Percentiles rank a stretch among this genome's conserved stretches.
These are phyloP conservation scores for Septoria linicola DNA, from an alignment of 2,329 filamentous ascomycete species.

Conservation along the genomic window DNA sequence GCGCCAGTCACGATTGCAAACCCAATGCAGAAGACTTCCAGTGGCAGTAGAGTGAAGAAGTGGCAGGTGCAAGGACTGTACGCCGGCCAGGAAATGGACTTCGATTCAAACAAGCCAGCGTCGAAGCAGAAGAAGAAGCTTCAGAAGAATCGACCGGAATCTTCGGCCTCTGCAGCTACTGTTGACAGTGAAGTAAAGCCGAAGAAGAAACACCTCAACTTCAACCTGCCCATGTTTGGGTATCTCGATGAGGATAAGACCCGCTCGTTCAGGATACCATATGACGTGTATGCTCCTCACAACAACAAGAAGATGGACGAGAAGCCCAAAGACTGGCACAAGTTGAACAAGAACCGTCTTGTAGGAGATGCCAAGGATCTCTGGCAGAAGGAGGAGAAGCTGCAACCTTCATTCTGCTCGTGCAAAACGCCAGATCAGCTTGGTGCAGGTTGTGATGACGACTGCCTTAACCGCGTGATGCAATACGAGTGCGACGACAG, in stretches of 20 bases:
- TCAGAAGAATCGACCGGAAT: constrained; percentile 41
- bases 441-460: constrained; percentile 79
- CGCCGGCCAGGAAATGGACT: constrained; percentile 67
- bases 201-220: constrained; percentile 47
- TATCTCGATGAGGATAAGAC: constrained; percentile 58
- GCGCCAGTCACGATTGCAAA: constrained; percentile 26
- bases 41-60: constrained; percentile 60
- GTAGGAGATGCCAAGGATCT: constrained; percentile 44
- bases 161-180: constrained; percentile 33
- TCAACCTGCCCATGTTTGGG: constrained; percentile 39
- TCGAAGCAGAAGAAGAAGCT: constrained; percentile 47
- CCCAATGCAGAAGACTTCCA: constrained; percentile 32
- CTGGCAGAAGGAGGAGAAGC: constrained; percentile 34
- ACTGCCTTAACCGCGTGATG: constrained; percentile 95
- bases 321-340: constrained; percentile 89
- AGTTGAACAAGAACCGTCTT: constrained; percentile 90
- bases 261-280: constrained; percentile 81
- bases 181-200: constrained; percentile 46
- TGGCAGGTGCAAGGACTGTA: constrained; percentile 84
- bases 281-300: constrained; percentile 83
- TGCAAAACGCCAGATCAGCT: constrained; percentile 57
- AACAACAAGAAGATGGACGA: constrained; percentile 66
- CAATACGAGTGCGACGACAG: constrained; percentile 91
- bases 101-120: constrained; percentile 41
- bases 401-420: constrained; percentile 57